phyloP scores from a whole-genome alignment of 108 stramenopile genomes.

The Nitzschia putrida region DNA sequence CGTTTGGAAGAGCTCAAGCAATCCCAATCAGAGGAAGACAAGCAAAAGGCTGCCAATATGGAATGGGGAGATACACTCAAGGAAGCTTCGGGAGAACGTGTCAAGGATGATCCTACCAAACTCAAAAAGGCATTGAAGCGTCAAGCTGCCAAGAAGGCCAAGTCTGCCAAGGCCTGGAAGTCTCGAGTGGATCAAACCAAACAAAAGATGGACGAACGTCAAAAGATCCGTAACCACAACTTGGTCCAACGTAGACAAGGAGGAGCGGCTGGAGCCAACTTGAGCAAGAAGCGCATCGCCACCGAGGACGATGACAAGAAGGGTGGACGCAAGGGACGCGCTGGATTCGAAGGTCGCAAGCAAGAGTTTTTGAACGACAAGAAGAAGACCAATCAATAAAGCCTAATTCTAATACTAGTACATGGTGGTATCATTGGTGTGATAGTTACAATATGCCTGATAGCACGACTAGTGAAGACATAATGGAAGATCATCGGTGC shows the following conservation, averaged over 20 bases:
- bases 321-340: slow-evolving; percentile 49
- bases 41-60: slow-evolving; percentile 69
- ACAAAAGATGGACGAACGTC: slow-evolving; percentile 69
- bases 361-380: slow-evolving; percentile 77
- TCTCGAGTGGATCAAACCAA: slow-evolving; percentile 67
- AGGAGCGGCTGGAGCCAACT: slow-evolving; percentile 72
- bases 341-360: slow-evolving; percentile 87
- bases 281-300: slow-evolving; percentile 72
- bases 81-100: slow-evolving; percentile 64
- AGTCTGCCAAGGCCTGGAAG: slow-evolving; percentile 82
- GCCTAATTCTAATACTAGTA: neutral
- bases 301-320: slow-evolving; percentile 39
- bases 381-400: slow-evolving; percentile 25
- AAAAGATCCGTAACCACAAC: slow-evolving; percentile 85
- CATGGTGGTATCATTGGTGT: neutral
- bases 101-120: slow-evolving; percentile 82
- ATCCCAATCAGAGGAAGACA: slow-evolving; percentile 65
- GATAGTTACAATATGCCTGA: too few species aligned
- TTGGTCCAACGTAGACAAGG: slow-evolving; percentile 73
- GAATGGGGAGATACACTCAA: slow-evolving; percentile 80
- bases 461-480: too few species aligned
- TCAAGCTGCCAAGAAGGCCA: slow-evolving; percentile 85
- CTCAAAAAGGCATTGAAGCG: slow-evolving; percentile 82
- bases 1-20: slow-evolving; percentile 73
- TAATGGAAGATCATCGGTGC: too few species aligned